Base-by-base conservation (phyloP, 1,139 yeast species). In the Blastobotrys ciferrii region DNA sequence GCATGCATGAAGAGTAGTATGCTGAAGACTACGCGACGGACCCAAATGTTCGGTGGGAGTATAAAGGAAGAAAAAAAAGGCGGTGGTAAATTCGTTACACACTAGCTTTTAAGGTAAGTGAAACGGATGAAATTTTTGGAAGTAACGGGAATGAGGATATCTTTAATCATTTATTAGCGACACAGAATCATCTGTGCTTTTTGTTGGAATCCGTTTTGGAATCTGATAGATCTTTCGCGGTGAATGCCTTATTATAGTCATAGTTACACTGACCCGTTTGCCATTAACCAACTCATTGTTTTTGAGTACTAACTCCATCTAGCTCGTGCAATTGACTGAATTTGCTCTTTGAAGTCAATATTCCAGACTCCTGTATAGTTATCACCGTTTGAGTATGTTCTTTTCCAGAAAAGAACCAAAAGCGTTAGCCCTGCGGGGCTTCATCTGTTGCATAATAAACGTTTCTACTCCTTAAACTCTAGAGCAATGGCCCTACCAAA, bases 251-350 rank as follows among this genome's bases (percentile, higher is more conserved):
- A 62, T 57, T 67, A 62, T 50, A 68, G 80, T 76, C 80, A 76
- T 76, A 76, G 80, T 76, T 76, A 76, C 80, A 75, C 80, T 76
- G 80, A 75, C 67, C 59, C 47, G 11, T 39, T 9, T 23, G 28
- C 28, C 9, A 23, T 9, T 6, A 23, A 23, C 28, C 5, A 23
- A 23, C 28, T 23, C 28, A n/a, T n/a, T n/a, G n/a, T n/a, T n/a
- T n/a, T n/a, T n/a, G n/a, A n/a, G n/a, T n/a, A n/a, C n/a, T n/a
- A n/a, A n/a, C n/a, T n/a, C n/a, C n/a, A n/a, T n/a, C n/a, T n/a
- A n/a, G n/a, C n/a, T n/a, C n/a, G n/a, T n/a, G n/a, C n/a, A n/a
- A n/a, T n/a, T n/a, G n/a, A n/a, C n/a, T n/a, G n/a, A n/a, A n/a
- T n/a, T n/a, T n/a, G n/a, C n/a, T n/a, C n/a, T n/a, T n/a, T n/a